Conservation (phyloP, 306 rosid genomes). For the Myrica gale region DNA sequence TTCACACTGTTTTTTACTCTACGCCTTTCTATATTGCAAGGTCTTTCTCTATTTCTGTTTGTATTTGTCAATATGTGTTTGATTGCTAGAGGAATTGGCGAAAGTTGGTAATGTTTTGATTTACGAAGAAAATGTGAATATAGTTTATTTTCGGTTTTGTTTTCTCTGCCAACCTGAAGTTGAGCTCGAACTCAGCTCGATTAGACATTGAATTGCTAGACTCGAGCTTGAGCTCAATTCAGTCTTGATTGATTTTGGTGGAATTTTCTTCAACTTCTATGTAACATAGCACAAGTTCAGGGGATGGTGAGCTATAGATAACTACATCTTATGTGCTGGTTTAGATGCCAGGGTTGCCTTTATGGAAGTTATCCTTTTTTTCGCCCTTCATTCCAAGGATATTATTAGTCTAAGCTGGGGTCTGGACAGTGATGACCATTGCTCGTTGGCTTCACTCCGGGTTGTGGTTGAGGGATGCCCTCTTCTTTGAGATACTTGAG, state of each 20-base stretch:
- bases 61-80: no score
- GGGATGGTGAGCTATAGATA: constrained; percentile 72
- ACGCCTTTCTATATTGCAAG: no score
- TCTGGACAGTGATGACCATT: constrained; percentile 40
- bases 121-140: no score
- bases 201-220: no score
- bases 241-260: constrained; percentile 7
- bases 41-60: no score
- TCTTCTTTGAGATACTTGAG: constrained; percentile 10
- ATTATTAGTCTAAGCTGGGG: constrained; percentile 60
- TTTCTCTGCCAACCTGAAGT: no score
- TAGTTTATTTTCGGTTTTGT: no score
- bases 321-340: constrained; percentile 65
- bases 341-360: constrained; percentile 74
- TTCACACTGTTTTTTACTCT: no score
- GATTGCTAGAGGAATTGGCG: no score
- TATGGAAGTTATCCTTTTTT: constrained; percentile 44
- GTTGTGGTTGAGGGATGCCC: constrained; percentile 51
- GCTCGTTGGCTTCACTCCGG: constrained; percentile 61
- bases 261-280: constrained; percentile 60
- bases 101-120: no score
- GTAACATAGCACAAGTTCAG: constrained; percentile 38
- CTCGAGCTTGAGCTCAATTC: no score
- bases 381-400: constrained; percentile 45
- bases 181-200: no score